phyloP scores from a whole-genome alignment of 192 early-diverging fungal species.

The Phlyctochytrium bullatum region DNA sequence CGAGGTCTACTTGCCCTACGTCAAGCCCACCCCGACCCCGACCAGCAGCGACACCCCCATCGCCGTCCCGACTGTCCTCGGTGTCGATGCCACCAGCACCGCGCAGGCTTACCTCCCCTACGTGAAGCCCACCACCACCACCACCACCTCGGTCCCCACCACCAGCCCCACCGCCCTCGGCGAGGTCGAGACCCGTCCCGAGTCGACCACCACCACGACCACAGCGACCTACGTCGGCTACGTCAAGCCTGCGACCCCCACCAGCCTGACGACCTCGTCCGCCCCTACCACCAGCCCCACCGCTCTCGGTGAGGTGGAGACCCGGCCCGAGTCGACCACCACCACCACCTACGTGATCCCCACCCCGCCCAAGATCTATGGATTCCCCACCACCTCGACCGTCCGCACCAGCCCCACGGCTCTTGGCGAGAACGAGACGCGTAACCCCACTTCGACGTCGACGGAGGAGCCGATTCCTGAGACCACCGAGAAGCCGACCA shows the following conservation, averaged over 20 bases:
- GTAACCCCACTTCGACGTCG: neutral
- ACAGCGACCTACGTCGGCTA: neutral
- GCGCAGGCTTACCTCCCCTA: neutral
- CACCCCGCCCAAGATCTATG: neutral
- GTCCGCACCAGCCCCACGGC: neutral
- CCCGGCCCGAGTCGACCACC: neutral
- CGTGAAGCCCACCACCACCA: neutral
- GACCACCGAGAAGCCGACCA: too few species aligned
- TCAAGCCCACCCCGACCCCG: neutral
- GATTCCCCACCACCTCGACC: neutral
- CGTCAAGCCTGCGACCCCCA: neutral
- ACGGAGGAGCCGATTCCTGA: too few species aligned
- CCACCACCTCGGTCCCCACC: neutral
- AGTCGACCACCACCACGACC: neutral
- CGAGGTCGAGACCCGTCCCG: neutral
- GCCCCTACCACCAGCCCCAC: neutral
- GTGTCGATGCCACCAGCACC: neutral
- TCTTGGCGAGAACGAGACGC: neutral
- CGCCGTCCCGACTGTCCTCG: neutral
- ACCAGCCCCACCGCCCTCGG: constrained; percentile 1
- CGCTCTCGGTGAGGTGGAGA: neutral
- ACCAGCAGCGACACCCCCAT: neutral
- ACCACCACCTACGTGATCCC: neutral
- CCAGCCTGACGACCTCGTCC: neutral
- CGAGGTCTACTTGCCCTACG: neutral